Base-by-base conservation (phyloP, 2,329 filamentous ascomycete species). In the Aspergillus tamarii region DNA sequence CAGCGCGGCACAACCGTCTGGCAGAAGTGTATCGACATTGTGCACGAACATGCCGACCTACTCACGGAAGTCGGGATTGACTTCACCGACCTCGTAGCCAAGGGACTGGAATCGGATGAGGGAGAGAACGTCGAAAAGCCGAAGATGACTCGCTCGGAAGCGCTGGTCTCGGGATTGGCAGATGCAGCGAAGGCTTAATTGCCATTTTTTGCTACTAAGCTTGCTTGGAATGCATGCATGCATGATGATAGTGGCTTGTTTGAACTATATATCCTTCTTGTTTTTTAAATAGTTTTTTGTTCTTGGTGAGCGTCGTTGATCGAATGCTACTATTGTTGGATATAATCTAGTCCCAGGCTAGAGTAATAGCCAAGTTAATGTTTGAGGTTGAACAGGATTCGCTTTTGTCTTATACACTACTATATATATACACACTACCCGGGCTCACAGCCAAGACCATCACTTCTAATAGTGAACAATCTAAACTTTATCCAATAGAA, bases 11-110 rank as follows among this genome's bases (percentile, higher is more conserved):
- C 90, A 16, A 84, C 88, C 52, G 85, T 92, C 1, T 97, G 93
- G 92, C 86, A 86, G 59, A 87, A 91, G 72, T 98, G 95, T 78
- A 89, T 97, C 82, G 87, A 90, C 50, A 86, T 91, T 68, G 93
- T 94, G 5, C 90, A 88, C 75, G 88, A 90, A 59, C 94, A 98
- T 79, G 92, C 92, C 0, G 84, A 84, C 63, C 88, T 95, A 82
- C 81, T 99, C 63, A 86, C 87, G 7, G 92, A 96, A 65, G 94
- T 97, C 26, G 94, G 94, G 0, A 81, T 99, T 36, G 94, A 99
- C 77, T 98, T 99, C 75, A 87, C 86, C 61, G 92, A 92, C 69
- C 79, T 98, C 61, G 89, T 97, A 16, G 92, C 91, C 19, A 84
- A 84, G 67, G 88, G 75, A 8, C 63, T 81, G 56, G 74, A 76